A percentile compares a stretch with the other conserved stretches of the same genome.
phyloP scores from a whole-genome alignment of 345 rosid genomes.

The Euphorbia tirucalli region DNA sequence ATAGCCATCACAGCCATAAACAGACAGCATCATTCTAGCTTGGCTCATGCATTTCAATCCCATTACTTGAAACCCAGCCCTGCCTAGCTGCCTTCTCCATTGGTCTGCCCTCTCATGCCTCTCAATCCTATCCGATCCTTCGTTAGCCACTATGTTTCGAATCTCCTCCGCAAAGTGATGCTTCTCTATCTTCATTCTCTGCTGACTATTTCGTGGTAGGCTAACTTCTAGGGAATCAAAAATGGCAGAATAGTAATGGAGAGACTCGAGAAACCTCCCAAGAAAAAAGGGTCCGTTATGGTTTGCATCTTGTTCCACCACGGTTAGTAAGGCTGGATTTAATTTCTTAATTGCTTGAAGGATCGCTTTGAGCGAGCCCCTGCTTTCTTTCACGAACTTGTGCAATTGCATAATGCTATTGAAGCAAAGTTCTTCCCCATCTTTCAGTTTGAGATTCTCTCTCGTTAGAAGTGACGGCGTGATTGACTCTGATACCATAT shows the following conservation, averaged over 20 bases:
- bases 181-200: constrained; percentile 58
- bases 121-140: constrained; percentile 47
- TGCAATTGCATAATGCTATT: constrained; percentile 60
- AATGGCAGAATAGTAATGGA: constrained; percentile 61
- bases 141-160: constrained; percentile 49
- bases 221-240: constrained; percentile 63
- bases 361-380: constrained; percentile 60
- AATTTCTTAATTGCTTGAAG: constrained; percentile 65
- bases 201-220: constrained; percentile 44
- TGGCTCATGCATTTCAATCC: constrained; percentile 51
- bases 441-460: constrained; percentile 44
- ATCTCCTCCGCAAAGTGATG: constrained; percentile 55
- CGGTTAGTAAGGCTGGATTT: constrained; percentile 44
- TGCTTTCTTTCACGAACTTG: constrained; percentile 58
- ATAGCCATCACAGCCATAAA: constrained; percentile 58
- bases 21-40: constrained; percentile 56
- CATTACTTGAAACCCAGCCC: constrained; percentile 58
- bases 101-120: constrained; percentile 69
- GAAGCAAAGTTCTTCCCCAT: constrained; percentile 50
- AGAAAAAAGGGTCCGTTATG: constrained; percentile 71
- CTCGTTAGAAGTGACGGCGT: constrained; percentile 37
- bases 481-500: constrained; percentile 27
- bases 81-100: constrained; percentile 63
- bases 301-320: constrained; percentile 67
- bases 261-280: constrained; percentile 67